Evolutionary conservation across 2,329 filamentous ascomycete genomes (phyloP), one percentile per base, ranked within the genome.

Genomic region (Samsoniella hepiali): DNA sequence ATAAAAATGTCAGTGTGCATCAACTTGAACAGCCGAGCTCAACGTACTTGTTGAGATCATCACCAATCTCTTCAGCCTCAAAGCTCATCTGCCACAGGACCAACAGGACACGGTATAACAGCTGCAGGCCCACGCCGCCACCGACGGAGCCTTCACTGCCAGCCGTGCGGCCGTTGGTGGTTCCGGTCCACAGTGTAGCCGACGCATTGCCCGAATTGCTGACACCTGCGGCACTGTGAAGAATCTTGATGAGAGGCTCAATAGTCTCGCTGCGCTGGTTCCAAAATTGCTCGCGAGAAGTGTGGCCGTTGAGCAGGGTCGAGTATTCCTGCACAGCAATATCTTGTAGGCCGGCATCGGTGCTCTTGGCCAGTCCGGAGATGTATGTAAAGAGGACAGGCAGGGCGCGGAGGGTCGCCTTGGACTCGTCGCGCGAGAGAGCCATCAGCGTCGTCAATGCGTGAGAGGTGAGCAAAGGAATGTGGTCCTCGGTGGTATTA

Each of bases 41-140:
- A n/a, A 77, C 89, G 71, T 82, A 95, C 91, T 93, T 88, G 76
- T 98, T 91, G 64, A 99, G 81, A 49, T 94, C 93, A 65, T 88
- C 84, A 44, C 86, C 86, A 71, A 89, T 82, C 2, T 81, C 77
- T 64, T 89, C 88, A 13, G 92, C 91, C 74, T 98, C 95, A 69
- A 99, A 99, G 73, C 93, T 97, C 69, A 99, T 82, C 80, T 98
- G 93, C 95, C 95, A 99, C 64, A 99, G 80, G 13, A 96, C 93
- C 58, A 99, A 83, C 29, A 99, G 84, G 17, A 97, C 91, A 72
- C 97, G 92, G 75, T 99, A 99, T 47, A 99, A 84, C 47, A 98
- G 84, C 75, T 99, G 95, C 47, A 99, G 81, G 2, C 93, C 92
- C 65, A 99, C 91, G 9, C 93, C 93, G 56, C 93, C 92, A 64